These are phyloP conservation scores for Colletotrichum godetiae DNA, from an alignment of 2,329 filamentous ascomycete genomes.

Conservation along the genomic window DNA sequence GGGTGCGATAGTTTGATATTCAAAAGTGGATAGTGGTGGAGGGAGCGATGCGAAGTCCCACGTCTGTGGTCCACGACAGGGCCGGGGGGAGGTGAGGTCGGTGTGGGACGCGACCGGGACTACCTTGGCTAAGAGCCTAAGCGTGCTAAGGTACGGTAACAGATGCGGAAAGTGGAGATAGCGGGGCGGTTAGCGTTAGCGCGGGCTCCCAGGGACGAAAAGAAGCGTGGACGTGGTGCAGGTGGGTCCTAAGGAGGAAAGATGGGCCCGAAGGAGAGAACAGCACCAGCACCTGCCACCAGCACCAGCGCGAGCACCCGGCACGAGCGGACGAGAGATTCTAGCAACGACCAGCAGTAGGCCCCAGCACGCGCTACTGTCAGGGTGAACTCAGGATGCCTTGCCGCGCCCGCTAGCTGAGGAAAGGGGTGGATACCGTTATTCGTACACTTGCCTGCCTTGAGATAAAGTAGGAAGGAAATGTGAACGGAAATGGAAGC, in stretches of 20 bases:
- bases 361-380: neutral
- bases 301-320: neutral
- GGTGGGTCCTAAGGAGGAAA: slow-evolving; percentile 6
- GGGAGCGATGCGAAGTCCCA: neutral
- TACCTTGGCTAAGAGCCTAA: neutral
- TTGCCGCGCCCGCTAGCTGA: neutral
- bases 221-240: neutral
- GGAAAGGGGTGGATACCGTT: neutral
- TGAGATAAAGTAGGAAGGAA: neutral
- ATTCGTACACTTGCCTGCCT: neutral
- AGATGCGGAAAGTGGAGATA: neutral
- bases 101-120: neutral
- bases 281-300: slow-evolving; percentile 7
- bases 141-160: neutral
- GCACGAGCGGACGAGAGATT: neutral
- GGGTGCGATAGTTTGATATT: neutral
- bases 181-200: slow-evolving; percentile 1
- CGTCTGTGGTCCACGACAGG: neutral
- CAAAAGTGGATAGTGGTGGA: neutral
- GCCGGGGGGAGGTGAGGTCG: neutral
- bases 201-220: neutral
- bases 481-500: neutral
- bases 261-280: slow-evolving; percentile 32
- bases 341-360: neutral
- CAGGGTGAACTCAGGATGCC: slow-evolving; percentile 7